These are phyloP conservation scores for Diversispora eburnea DNA, from an alignment of 192 early-diverging fungal species.

Conservation along the genomic window DNA sequence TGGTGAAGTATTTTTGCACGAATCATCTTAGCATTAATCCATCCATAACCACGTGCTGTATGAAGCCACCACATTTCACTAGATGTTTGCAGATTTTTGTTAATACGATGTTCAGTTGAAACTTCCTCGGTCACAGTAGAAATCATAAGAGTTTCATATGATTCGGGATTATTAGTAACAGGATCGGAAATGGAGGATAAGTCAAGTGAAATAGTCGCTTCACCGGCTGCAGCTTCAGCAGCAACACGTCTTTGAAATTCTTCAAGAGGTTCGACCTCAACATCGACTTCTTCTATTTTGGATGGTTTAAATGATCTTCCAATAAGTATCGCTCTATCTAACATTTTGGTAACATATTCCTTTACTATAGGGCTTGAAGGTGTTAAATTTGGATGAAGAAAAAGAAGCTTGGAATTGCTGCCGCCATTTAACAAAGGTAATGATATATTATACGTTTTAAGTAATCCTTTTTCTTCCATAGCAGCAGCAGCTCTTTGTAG, in stretches of 20 bases:
- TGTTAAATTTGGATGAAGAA: constrained; percentile 44
- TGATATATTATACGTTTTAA: constrained; percentile 41
- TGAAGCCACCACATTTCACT: constrained; percentile 28
- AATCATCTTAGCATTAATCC: constrained; percentile 46
- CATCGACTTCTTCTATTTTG: constrained; percentile 26
- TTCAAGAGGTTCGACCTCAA: constrained; percentile 42
- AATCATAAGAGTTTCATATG: background rate
- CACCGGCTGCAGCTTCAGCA: constrained; percentile 17
- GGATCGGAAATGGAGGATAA: background rate
- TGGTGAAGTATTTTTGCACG: constrained; percentile 43
- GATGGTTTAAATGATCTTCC: constrained; percentile 32
- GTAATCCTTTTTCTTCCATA: constrained; percentile 44
- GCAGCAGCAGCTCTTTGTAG: constrained; percentile 41
- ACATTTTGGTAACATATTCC: constrained; percentile 42
- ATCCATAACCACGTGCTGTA: constrained; percentile 34
- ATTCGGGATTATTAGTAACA: background rate
- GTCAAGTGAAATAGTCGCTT: background rate
- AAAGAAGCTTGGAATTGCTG: constrained; percentile 34
- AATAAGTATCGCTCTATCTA: constrained; percentile 37
- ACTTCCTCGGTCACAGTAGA: background rate
- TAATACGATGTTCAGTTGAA: background rate
- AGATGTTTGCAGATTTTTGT: constrained; percentile 4
- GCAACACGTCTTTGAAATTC: constrained; percentile 41
- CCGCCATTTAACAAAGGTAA: constrained; percentile 48
- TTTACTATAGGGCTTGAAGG: constrained; percentile 38